Evolutionary conservation across 495 filamentous ascomycete genomes (phyloP), one percentile per base, ranked within the genome.

Genomic region (Aeminium ludgeri): DNA sequence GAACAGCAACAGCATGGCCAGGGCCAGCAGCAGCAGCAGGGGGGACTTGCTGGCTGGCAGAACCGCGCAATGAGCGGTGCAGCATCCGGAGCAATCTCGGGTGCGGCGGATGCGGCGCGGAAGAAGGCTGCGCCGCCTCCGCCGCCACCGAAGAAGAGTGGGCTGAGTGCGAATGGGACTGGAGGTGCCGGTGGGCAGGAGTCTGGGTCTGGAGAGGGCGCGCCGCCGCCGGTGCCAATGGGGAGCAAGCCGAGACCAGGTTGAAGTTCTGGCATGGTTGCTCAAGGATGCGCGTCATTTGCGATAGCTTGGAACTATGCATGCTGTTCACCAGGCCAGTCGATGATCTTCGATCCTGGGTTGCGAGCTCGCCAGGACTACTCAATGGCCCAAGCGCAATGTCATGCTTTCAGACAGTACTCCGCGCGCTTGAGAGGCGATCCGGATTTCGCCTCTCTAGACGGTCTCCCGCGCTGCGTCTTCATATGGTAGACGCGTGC

Each of bases 11-110:
- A 25, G 23, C 23, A 25, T 8, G 71, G 74, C 11, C 68, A 67
- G 34, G 65, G 62, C 0, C 37, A 80, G 46, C 66, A 70, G 27
- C 60, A 67, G 39, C 76, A 70, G 41, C 70, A 72, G 49, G 59
- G 58, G 11, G 56, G 63, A 43, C 52, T 48, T 41, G 57, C 60
- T 4, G 11, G 13, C 6, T 20, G 34, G 15, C 34, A 36, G 12
- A 12, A n/a, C 34, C 34, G 10, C 34, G 13, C 34, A 3, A 13
- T 33, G n/a, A 33, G 31, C 11, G 16, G 12, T 17, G 31, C 11
- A 33, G 31, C 31, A 12, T 13, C 31, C 3, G 12, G n/a, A n/a
- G 31, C 31, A 4, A 13, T 33, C 4, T n/a, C 10, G 8, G 28
- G 30, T 6, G 13, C 38, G 1, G 38, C 19, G 3, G 17, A 41